A percentile compares a stretch with the other conserved stretches of the same genome.
These are phyloP conservation scores for Tanacetum coccineum DNA, from an alignment of 129 eudicot species.

Conservation along the genomic window DNA sequence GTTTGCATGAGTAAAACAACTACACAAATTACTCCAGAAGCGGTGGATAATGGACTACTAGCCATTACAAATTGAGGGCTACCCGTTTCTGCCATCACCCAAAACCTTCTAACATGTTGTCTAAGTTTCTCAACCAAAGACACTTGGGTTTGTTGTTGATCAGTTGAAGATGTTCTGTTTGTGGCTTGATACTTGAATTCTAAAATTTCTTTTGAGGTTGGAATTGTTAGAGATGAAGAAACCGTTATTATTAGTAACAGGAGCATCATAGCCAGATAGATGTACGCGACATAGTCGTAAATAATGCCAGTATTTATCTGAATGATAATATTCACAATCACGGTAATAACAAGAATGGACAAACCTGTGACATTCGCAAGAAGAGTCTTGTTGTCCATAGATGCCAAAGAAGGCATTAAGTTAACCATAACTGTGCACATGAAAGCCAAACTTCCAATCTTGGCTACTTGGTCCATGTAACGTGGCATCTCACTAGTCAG, in stretches of 20 bases:
- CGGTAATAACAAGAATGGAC: slow-evolving; percentile 34
- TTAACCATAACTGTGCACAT: slow-evolving; percentile 34
- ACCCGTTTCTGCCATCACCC: slow-evolving; percentile 17
- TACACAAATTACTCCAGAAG: slow-evolving; percentile 15
- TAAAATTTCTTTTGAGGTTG: slow-evolving; percentile 22
- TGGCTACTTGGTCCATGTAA: slow-evolving; percentile 15
- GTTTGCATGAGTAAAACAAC: neutral
- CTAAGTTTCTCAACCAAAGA: slow-evolving; percentile 1
- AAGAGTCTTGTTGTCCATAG: slow-evolving; percentile 28
- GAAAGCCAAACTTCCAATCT: slow-evolving; percentile 25
- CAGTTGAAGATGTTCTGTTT: slow-evolving; percentile 2
- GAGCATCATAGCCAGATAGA: slow-evolving; percentile 1
- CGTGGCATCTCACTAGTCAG: slow-evolving; percentile 23
- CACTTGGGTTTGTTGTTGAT: neutral
- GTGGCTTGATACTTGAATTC: slow-evolving; percentile 27
- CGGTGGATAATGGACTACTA: slow-evolving; percentile 16
- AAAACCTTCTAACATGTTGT: slow-evolving; percentile 6
- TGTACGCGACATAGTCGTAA: neutral
- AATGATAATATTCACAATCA: slow-evolving; percentile 25
- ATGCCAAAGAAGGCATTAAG: slow-evolving; percentile 36
- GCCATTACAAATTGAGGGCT: slow-evolving; percentile 21
- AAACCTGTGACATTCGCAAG: slow-evolving; percentile 30
- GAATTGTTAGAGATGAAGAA: slow-evolving; percentile 27
- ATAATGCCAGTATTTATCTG: slow-evolving; percentile 23
- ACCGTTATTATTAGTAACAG: slow-evolving; percentile 13